Evolutionary conservation across 352 stramenopile genomes (phyloP).

Genomic region (Phytopythium ostracodes): DNA sequence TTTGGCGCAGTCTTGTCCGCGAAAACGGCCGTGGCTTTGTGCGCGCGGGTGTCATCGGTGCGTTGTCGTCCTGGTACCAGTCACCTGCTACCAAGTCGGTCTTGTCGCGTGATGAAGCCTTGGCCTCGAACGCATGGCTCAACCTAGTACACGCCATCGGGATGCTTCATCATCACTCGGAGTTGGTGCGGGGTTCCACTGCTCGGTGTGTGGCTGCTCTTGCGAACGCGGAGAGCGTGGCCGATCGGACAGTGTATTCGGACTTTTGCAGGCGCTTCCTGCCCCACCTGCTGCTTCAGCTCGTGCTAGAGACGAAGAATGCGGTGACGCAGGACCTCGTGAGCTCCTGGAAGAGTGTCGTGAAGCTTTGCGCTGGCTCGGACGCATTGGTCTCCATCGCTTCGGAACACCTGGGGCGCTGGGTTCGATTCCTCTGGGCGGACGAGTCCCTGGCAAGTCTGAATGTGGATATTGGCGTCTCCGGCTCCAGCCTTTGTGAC

Average conservation of each 20-base stretch:
- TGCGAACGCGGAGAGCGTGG: neutral
- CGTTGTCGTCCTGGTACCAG: constrained; percentile 44
- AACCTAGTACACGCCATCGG: constrained; percentile 35
- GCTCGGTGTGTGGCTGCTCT: constrained; percentile 44
- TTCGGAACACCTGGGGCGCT: constrained; percentile 18
- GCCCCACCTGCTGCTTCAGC: constrained; percentile 58
- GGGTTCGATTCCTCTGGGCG: constrained; percentile 56
- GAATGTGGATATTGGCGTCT: constrained; percentile 17
- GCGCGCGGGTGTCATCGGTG: constrained; percentile 22
- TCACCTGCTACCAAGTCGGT: constrained; percentile 13
- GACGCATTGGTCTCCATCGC: constrained; percentile 20
- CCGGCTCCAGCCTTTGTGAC: neutral
- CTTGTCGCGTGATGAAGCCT: constrained; percentile 20
- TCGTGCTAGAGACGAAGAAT: constrained; percentile 43
- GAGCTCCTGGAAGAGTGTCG: constrained; percentile 34
- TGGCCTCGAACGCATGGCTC: constrained; percentile 20
- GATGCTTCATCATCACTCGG: constrained; percentile 57
- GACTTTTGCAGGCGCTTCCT: constrained; percentile 30
- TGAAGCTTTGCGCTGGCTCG: constrained; percentile 20
- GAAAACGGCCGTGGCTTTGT: constrained; percentile 26
- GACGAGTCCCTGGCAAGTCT: constrained; percentile 23
- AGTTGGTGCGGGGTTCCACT: constrained; percentile 35
- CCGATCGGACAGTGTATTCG: constrained; percentile 16
- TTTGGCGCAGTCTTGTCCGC: constrained; percentile 38
- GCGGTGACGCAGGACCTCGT: constrained; percentile 23